Evolutionary conservation across 2,329 filamentous ascomycete species (phyloP).

Genomic region (Fusarium mundagurra): DNA sequence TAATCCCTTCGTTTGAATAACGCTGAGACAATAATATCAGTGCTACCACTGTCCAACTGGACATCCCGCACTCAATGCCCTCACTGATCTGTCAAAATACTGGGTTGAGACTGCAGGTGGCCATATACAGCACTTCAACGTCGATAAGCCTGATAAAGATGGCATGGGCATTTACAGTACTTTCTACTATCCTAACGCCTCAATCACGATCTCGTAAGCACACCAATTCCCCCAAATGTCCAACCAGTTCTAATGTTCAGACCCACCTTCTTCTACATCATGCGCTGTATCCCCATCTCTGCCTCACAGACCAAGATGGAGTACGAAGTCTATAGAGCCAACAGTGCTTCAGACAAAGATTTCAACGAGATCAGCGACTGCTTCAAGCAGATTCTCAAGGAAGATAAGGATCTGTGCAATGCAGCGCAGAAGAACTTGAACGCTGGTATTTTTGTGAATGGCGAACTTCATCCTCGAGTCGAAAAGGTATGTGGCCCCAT

Average conservation of each 20-base stretch:
- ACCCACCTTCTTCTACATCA: slow-evolving; percentile 12
- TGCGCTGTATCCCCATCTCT: neutral
- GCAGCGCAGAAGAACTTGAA: slow-evolving; percentile 6
- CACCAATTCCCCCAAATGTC: too few relatives aligned
- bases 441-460: slow-evolving; percentile 8
- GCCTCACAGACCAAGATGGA: neutral
- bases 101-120: slow-evolving; percentile 57
- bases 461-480: slow-evolving; percentile 6
- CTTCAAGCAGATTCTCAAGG: neutral
- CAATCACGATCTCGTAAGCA: slow-evolving; percentile 11
- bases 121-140: slow-evolving; percentile 59
- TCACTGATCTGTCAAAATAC: slow-evolving; percentile 57
- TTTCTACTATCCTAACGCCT: slow-evolving; percentile 10
- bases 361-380: slow-evolving; percentile 4
- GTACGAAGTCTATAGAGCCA: slow-evolving; percentile 15
- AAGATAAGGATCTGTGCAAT: slow-evolving; percentile 7
- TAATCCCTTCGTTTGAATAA: too few relatives aligned
- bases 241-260: too few relatives aligned
- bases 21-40: slow-evolving; percentile 38
- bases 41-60: slow-evolving; percentile 70
- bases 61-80: slow-evolving; percentile 61
- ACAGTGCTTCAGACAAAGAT: neutral
- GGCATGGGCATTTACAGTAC: neutral
- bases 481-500: neutral
- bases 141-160: slow-evolving; percentile 42